Evolutionary conservation across 495 filamentous ascomycete genomes (phyloP).

Genomic region (Schizothecium vesticola): DNA sequence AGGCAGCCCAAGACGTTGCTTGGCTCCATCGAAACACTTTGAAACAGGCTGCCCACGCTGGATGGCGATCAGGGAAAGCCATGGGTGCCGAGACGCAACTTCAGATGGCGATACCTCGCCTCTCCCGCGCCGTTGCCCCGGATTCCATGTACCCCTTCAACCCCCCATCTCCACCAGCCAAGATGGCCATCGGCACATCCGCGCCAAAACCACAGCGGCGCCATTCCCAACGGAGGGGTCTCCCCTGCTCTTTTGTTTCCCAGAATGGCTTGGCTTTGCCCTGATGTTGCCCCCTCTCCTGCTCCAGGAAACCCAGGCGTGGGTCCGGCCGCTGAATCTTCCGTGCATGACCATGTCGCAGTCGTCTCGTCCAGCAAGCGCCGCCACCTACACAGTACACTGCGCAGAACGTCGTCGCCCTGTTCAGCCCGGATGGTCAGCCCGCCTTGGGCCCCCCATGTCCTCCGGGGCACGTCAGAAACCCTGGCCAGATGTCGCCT

Average conservation of each 20-base stretch:
- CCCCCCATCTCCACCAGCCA: constrained; percentile 5
- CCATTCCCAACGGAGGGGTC: background rate
- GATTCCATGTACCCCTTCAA: background rate
- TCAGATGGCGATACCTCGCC: constrained; percentile 12
- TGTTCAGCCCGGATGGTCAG: background rate
- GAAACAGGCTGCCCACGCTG: constrained; percentile 29
- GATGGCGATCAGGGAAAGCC: constrained; percentile 39
- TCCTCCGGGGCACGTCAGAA: background rate
- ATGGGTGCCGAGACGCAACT: constrained; percentile 13
- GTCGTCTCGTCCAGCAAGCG: constrained; percentile 12
- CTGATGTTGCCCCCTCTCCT: background rate
- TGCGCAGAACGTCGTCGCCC: constrained; percentile 3
- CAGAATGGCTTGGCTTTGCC: constrained; percentile 1
- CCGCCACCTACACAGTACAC: background rate
- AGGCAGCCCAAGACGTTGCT: background rate
- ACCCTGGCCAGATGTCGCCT: background rate
- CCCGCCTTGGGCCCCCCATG: background rate
- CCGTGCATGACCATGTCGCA: constrained; percentile 34
- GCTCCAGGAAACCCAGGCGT: background rate
- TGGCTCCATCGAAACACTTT: constrained; percentile 27
- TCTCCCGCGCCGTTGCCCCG: background rate
- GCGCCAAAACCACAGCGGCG: constrained; percentile 4
- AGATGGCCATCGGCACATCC: constrained; percentile 1
- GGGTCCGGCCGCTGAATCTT: constrained; percentile 29
- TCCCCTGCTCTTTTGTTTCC: constrained; percentile 16